phyloP scores from a whole-genome alignment of 208 protist genomes.

The Crithidia thermophila region DNA sequence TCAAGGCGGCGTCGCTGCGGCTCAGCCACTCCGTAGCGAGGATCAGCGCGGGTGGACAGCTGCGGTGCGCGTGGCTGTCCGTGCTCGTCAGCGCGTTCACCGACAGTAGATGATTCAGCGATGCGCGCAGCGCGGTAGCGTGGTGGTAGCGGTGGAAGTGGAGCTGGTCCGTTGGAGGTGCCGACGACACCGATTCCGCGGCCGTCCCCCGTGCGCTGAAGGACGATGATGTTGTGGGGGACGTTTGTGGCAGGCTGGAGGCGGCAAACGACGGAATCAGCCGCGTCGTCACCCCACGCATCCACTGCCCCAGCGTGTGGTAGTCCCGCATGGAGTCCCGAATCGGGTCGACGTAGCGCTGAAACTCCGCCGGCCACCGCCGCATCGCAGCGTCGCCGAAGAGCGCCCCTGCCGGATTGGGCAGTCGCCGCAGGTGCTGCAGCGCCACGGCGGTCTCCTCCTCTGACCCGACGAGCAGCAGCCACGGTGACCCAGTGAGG shows the following conservation, averaged over 20 bases:
- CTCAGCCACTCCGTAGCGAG: constrained; percentile 27
- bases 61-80: background rate
- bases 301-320: constrained; percentile 19
- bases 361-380: constrained; percentile 12
- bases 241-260: background rate
- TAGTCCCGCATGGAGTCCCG: constrained; percentile 22
- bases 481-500: constrained; percentile 62
- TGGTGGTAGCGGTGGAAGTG: background rate
- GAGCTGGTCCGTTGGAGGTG: too few species aligned
- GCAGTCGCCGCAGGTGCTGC: constrained; percentile 27
- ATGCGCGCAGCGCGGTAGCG: background rate
- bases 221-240: too few species aligned
- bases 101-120: constrained; percentile 25
- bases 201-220: too few species aligned
- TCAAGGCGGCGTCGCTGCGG: background rate
- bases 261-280: constrained; percentile 7
- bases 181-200: too few species aligned
- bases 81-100: background rate
- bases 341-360: constrained; percentile 2
- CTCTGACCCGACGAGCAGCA: constrained; percentile 43
- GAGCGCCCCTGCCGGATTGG: constrained; percentile 12
- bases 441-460: constrained; percentile 32
- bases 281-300: constrained; percentile 13
- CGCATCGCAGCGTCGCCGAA: constrained; percentile 5
- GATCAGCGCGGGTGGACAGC: constrained; percentile 10